Base-by-base conservation (phyloP, 192 early-diverging fungal species). In the Paraglomus brasilianum region DNA sequence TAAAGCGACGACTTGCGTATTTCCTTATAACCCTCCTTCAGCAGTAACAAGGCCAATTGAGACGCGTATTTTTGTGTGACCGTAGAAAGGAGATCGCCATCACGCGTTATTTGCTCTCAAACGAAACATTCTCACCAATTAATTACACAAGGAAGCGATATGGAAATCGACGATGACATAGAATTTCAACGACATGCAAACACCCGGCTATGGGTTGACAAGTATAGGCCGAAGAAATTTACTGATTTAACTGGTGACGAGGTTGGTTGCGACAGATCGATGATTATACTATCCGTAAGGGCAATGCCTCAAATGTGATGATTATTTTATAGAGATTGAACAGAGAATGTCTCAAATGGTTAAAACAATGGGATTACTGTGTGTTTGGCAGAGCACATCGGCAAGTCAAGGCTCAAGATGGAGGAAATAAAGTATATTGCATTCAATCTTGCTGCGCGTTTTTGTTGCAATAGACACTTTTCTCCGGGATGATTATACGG, bases 291-390 rank as follows among this genome's bases (percentile, higher is more conserved):
- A 15, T 36, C 24, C n/a, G 2, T 22, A 44, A 21, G 21, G 46
- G 1, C 9, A 24, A 62, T 45, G 8, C 1, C 14, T 46, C 5
- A 46, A 45, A 8, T 62, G 2, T 45, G 21, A 19, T 8, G 19
- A 52, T 22, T 47, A 44, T 59, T 14, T 49, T 8, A 58, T 60
- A 90, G 83, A 73, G 85, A 40, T 80, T 93, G 2, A 96, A 96
- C 72, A 86, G 95, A 5, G 90, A 91, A 36, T 91, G 95, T 8
- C 74, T 99, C 60, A 80, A 83, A 59, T 99, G 97, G 97, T 90
- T 99, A 14, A 96, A 96, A 72, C 83, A 91, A 52, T 99, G 97
- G 97, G 95, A 99, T 75, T 86, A 84, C 19, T 99, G 97, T 71
- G 95, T 97, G 6, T 99, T 97, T 79, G 86, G 85, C 4, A 66